Evolutionary conservation across 2,329 filamentous ascomycete species (phyloP).

Genomic region (Ceratocystis lukuohia): DNA sequence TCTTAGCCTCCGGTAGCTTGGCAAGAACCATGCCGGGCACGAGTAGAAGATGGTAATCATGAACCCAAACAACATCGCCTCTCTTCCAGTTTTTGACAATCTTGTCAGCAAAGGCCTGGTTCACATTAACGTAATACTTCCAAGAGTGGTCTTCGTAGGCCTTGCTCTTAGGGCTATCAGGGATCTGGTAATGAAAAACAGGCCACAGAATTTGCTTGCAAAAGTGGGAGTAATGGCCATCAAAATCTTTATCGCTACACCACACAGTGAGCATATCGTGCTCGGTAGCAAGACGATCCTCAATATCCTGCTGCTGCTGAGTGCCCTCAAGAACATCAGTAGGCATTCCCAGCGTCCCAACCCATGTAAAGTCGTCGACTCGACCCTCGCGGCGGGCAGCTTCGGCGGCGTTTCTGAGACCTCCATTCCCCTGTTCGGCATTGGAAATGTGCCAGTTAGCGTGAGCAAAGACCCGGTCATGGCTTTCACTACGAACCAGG

Average conservation of each 20-base stretch:
- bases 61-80: slow-evolving; percentile 85
- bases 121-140: slow-evolving; percentile 85
- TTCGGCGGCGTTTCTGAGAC: slow-evolving; percentile 74
- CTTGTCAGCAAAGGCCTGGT: slow-evolving; percentile 83
- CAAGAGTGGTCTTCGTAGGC: slow-evolving; percentile 95
- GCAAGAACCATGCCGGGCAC: slow-evolving; percentile 82
- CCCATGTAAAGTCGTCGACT: slow-evolving; percentile 68
- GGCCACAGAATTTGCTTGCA: slow-evolving; percentile 98
- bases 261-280: slow-evolving; percentile 74
- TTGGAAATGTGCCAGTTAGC: slow-evolving; percentile 72
- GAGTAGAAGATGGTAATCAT: slow-evolving; percentile 86
- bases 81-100: slow-evolving; percentile 88
- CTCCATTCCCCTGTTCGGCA: slow-evolving; percentile 84
- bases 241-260: slow-evolving; percentile 80
- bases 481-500: slow-evolving; percentile 44
- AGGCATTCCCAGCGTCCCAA: slow-evolving; percentile 86
- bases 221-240: slow-evolving; percentile 88
- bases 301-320: slow-evolving; percentile 67
- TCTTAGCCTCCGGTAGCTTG: slow-evolving; percentile 82
- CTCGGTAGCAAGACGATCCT: slow-evolving; percentile 66
- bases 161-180: slow-evolving; percentile 95
- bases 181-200: slow-evolving; percentile 95
- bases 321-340: slow-evolving; percentile 69
- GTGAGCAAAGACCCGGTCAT: slow-evolving; percentile 58
- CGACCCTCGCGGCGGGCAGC: slow-evolving; percentile 58